Conservation (phyloP, 1,139 yeast species). For the Scheffersomyces stambukii region DNA sequence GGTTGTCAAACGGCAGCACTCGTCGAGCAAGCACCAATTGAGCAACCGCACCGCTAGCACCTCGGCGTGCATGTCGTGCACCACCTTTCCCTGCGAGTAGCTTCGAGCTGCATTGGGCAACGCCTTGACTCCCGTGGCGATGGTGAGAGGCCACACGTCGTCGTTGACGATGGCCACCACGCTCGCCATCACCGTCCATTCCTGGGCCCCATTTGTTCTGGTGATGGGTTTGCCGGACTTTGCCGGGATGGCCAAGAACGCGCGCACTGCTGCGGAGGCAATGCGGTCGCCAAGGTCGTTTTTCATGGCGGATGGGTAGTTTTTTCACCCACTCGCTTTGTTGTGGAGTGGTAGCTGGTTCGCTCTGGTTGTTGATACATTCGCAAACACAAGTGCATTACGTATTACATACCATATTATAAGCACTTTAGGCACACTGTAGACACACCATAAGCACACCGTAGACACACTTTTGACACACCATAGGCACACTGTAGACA, state of each 20-base stretch:
- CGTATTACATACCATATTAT: too few species aligned
- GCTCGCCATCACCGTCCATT: conserved; percentile 86
- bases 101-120: conserved; percentile 47
- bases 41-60: conserved; percentile 66
- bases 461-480: too few species aligned
- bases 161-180: conserved; percentile 45
- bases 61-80: conserved; percentile 93
- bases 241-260: conserved; percentile 15
- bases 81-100: conserved; percentile 51
- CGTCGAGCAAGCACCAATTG: conserved; percentile 42
- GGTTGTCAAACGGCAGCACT: conserved; percentile 12
- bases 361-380: too few species aligned
- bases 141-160: conserved; percentile 35
- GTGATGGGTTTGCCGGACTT: conserved; percentile 52
- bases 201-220: conserved; percentile 60
- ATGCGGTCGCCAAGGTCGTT: conserved; percentile 12
- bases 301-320: too few species aligned
- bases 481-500: too few species aligned
- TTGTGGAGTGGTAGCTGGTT: too few species aligned
- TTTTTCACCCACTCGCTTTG: too few species aligned
- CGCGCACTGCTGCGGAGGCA: conserved; percentile 13
- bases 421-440: too few species aligned
- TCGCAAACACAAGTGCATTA: too few species aligned
- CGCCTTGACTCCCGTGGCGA: conserved; percentile 84
- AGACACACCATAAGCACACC: too few species aligned